phyloP scores from a whole-genome alignment of 2,329 filamentous ascomycete genomes.

The Talaromyces marneffei region DNA sequence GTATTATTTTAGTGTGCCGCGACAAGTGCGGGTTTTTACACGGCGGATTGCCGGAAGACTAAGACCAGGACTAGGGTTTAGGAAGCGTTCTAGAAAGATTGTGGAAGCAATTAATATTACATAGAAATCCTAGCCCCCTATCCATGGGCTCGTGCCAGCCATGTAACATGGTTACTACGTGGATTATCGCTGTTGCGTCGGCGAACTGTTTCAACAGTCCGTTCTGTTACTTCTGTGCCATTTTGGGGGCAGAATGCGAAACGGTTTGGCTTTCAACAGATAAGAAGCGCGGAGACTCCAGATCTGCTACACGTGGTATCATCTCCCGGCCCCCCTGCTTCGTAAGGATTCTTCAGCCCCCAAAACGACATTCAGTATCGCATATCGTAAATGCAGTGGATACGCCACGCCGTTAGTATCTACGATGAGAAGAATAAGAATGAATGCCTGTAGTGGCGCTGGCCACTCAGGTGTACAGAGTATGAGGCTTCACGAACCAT shows the following conservation, averaged over 20 bases:
- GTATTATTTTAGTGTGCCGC: not conserved
- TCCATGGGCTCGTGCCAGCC: too few species aligned
- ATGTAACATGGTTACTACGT: not conserved
- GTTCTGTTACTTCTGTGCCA: not conserved
- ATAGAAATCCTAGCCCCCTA: not conserved
- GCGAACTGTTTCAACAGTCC: not conserved
- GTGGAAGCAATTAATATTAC: not conserved
- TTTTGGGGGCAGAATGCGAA: not conserved
- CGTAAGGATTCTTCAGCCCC: not conserved
- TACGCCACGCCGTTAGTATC: not conserved
- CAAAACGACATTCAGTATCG: not conserved
- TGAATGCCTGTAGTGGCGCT: not conserved
- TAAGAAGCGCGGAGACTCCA: not conserved
- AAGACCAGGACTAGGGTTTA: too few species aligned
- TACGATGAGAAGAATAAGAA: not conserved
- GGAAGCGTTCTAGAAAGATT: not conserved
- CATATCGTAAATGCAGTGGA: not conserved
- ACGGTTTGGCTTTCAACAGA: not conserved
- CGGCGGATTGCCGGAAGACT: not conserved
- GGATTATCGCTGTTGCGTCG: not conserved
- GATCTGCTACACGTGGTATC: not conserved
- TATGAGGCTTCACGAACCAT: not conserved
- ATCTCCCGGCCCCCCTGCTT: not conserved
- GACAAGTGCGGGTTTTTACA: not conserved
- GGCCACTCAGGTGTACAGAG: not conserved